These are phyloP conservation scores for Chlorella ohadii DNA, from an alignment of 139 green algal genomes.

Conservation along the genomic window DNA sequence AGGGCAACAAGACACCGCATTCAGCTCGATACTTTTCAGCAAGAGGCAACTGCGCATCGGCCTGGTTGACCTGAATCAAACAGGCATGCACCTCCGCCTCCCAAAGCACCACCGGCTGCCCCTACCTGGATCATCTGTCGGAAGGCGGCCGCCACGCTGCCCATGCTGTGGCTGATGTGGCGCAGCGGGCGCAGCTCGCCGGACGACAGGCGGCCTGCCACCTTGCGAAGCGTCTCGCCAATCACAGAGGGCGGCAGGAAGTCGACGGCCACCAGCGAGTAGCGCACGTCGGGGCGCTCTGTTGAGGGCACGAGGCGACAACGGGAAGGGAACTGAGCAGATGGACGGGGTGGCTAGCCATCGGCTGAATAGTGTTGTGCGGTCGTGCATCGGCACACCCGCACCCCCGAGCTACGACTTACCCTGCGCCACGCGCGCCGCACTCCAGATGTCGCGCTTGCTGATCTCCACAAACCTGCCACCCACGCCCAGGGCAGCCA, in stretches of 20 bases:
- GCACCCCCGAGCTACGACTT: neutral
- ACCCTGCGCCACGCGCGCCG: slow-evolving; percentile 58
- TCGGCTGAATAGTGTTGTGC: too few relatives aligned
- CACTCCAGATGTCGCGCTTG: slow-evolving; percentile 91
- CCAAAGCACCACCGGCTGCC: too few relatives aligned
- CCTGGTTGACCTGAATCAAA: too few relatives aligned
- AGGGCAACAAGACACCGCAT: too few relatives aligned
- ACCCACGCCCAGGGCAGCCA: slow-evolving; percentile 62
- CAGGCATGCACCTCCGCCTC: too few relatives aligned
- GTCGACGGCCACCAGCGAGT: slow-evolving; percentile 86
- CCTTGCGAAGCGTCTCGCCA: slow-evolving; percentile 37
- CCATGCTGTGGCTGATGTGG: slow-evolving; percentile 53
- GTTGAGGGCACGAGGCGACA: too few relatives aligned
- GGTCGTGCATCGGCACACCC: too few relatives aligned
- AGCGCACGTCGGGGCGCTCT: slow-evolving; percentile 81
- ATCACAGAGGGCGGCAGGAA: slow-evolving; percentile 79
- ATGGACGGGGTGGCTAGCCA: too few relatives aligned
- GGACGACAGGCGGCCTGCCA: slow-evolving; percentile 41
- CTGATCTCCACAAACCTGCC: slow-evolving; percentile 86
- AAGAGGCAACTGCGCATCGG: too few relatives aligned
- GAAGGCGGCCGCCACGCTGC: slow-evolving; percentile 66
- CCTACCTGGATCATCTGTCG: slow-evolving; percentile 83
- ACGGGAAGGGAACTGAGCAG: too few relatives aligned
- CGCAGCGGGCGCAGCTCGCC: slow-evolving; percentile 65
- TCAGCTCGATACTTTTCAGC: too few relatives aligned